Base-by-base conservation (phyloP, 164 flowering plant genomes). In the Stephania japonica region DNA sequence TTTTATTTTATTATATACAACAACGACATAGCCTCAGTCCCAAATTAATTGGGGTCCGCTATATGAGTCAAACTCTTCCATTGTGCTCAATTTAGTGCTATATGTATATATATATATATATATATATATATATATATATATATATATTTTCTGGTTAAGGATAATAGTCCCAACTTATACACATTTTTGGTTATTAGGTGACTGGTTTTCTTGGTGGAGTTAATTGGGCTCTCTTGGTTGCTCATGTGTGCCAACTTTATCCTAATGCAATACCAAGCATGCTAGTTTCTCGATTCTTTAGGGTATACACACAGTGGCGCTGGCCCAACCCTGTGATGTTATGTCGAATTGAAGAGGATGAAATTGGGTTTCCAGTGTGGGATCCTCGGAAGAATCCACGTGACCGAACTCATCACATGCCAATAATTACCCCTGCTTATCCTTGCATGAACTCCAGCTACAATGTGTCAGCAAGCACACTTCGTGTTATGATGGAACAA, bases 281-380 rank as follows among this genome's bases (percentile, higher is more conserved):
- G 98, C 81, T 96, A 61, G 95, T 93, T 59, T 85, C 97, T 42
- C 82, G 98, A 11, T 96, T 96, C 72, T 96, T 96, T 70, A 87
- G 98, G 76, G 97, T 93, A 44, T 96, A 91, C 72, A 91, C 98
- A 1, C 92, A 87, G 69, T 96, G 99, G 99, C 93, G 95, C n/a
- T 96, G 99, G 99, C 99, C 98, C 68, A 96, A 90, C 72, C 99
- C 99, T 71, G 99, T 96, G 75, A 96, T 92, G 97, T 80, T 96
- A 4, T 93, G 98, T 79, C 72, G 87, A 11, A 93, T 93, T 26
- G 94, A 96, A 69, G 97, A 93, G 77, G 89, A 90, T 80, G 92
- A 90, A 73, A 93, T 93, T 72, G 97, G 97, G 24, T 88, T 93
- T 79, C 82, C 91, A 63, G 83, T 89, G 0, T 96, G 99, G 98